Evolutionary conservation across 768 basidiomycete species (phyloP).

Genomic region (Lactarius sanguifluus): DNA sequence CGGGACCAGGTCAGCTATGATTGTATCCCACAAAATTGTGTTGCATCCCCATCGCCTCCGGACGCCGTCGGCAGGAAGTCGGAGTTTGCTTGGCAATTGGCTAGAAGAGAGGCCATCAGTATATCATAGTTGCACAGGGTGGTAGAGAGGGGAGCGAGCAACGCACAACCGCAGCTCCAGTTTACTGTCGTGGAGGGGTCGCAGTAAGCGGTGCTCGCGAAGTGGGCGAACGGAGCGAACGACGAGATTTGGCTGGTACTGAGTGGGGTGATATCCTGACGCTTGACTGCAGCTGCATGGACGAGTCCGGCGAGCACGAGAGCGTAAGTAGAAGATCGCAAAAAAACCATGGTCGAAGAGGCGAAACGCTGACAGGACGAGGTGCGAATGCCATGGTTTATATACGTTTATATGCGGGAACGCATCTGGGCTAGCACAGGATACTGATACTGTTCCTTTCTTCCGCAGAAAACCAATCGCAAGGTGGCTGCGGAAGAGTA

Average conservation of each 20-base stretch:
- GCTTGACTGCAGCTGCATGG: conserved; percentile 7
- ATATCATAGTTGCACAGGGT: background rate
- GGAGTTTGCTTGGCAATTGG: conserved; percentile 49
- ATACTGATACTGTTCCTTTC: background rate
- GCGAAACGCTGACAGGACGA: too few relatives aligned
- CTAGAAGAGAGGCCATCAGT: conserved; percentile 30
- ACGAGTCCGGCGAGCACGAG: background rate
- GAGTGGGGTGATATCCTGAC: conserved; percentile 31
- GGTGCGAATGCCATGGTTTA: background rate
- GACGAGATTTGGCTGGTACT: conserved; percentile 32
- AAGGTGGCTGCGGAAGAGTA: too few relatives aligned
- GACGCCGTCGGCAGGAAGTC: conserved; percentile 48
- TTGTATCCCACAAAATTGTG: conserved; percentile 44
- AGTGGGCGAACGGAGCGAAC: conserved; percentile 36
- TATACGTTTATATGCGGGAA: conserved; percentile 3
- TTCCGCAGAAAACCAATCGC: background rate
- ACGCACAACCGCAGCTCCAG: conserved; percentile 38
- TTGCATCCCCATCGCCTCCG: conserved; percentile 45
- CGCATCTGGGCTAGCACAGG: background rate
- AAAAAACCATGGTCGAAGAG: background rate
- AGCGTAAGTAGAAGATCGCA: background rate
- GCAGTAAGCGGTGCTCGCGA: conserved; percentile 39
- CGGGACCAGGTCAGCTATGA: background rate
- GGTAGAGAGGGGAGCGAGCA: too few relatives aligned
- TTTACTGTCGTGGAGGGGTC: conserved; percentile 30